These are phyloP conservation scores for Talaromyces ruber DNA, from an alignment of 495 filamentous ascomycete genomes.

Conservation along the genomic window DNA sequence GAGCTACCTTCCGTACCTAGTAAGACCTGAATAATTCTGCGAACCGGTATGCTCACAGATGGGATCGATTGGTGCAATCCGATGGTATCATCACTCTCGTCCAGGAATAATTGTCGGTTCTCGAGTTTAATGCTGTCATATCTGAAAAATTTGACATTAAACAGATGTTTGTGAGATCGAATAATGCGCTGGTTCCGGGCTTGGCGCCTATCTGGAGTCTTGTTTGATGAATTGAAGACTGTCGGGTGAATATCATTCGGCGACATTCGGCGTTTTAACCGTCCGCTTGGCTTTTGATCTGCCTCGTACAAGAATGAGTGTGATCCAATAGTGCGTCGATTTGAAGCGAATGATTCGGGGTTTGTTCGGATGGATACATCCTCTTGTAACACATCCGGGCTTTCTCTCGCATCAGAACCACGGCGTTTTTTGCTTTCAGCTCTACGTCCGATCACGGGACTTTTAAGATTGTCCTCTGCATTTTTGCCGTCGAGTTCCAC, in stretches of 20 bases:
- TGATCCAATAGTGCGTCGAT: not conserved
- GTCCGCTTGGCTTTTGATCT: not conserved
- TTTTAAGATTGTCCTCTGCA: not conserved
- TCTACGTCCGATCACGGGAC: not conserved
- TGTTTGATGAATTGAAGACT: constrained; percentile 12
- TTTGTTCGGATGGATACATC: constrained; percentile 22
- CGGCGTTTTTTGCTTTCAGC: not conserved
- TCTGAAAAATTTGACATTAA: constrained; percentile 13
- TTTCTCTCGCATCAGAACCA: constrained; percentile 19
- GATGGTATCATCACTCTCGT: constrained; percentile 7
- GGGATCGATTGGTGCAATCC: not conserved
- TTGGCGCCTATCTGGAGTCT: constrained; percentile 10
- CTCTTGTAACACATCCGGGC: constrained; percentile 37
- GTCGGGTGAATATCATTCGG: constrained; percentile 26
- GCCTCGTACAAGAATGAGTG: not conserved
- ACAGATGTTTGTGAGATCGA: not conserved
- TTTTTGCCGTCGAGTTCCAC: not conserved
- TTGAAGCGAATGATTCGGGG: constrained; percentile 9
- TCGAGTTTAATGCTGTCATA: constrained; percentile 12
- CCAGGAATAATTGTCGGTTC: constrained; percentile 9
- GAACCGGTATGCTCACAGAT: constrained; percentile 10
- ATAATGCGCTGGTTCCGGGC: not conserved
- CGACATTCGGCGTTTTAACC: constrained; percentile 7
- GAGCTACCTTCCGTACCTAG: constrained; percentile 17
- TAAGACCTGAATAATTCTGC: constrained; percentile 12